Conservation (phyloP, 2,329 filamentous ascomycete genomes). For the Diaporthe sp. region DNA sequence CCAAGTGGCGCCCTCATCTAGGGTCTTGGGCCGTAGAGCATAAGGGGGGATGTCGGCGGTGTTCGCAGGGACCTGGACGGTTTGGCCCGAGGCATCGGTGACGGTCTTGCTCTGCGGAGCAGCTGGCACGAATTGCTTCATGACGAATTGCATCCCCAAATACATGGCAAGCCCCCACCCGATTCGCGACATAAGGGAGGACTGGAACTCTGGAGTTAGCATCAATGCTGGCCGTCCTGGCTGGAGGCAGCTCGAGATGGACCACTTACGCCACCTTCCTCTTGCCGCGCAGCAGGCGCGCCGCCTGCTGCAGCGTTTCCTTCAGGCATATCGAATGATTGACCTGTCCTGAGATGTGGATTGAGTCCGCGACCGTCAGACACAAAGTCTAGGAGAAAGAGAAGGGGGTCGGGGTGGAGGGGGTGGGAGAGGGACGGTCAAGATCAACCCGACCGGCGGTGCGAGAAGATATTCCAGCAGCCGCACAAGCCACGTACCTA, state of each 20-base stretch:
- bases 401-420: background rate
- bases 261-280: slow-evolving; percentile 34
- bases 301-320: slow-evolving; percentile 34
- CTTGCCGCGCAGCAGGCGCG: slow-evolving; percentile 33
- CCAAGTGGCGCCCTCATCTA: slow-evolving; percentile 71
- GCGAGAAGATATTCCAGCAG: slow-evolving; percentile 1
- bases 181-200: slow-evolving; percentile 58
- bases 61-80: slow-evolving; percentile 64
- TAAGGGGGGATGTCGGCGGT: slow-evolving; percentile 71
- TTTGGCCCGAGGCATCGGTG: slow-evolving; percentile 62
- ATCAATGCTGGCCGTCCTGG: slow-evolving; percentile 39
- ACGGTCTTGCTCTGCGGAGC: slow-evolving; percentile 58
- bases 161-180: slow-evolving; percentile 65
- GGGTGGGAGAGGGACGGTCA: background rate
- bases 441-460: background rate
- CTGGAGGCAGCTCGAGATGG: background rate
- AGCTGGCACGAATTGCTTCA: slow-evolving; percentile 64
- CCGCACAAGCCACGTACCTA: slow-evolving; percentile 23
- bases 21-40: slow-evolving; percentile 68
- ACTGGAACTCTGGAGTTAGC: slow-evolving; percentile 32
- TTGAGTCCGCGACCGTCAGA: slow-evolving; percentile 13
- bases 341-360: slow-evolving; percentile 25
- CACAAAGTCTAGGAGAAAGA: slow-evolving; percentile 2
- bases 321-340: slow-evolving; percentile 33
- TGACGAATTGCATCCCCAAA: slow-evolving; percentile 67